Evolutionary conservation across 306 rosid species (phyloP).

Genomic region (Quercus variabilis): DNA sequence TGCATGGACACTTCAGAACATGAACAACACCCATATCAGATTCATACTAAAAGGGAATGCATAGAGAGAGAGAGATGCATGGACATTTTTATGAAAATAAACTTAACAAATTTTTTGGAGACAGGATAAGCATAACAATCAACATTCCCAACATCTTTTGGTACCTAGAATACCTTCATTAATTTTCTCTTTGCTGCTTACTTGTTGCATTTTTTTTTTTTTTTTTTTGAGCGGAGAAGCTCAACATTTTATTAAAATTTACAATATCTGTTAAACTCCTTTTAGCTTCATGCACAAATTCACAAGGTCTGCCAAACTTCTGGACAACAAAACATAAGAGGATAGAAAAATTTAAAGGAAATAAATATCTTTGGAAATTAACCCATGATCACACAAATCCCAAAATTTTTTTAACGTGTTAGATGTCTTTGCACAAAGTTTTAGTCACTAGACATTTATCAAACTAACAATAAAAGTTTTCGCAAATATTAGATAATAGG

Average conservation of each 20-base stretch:
- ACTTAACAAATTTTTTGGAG: not conserved
- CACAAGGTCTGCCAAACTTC: not conserved
- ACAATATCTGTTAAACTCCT: not conserved
- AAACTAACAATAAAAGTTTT: not conserved
- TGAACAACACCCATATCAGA: not conserved
- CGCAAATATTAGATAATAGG: no score
- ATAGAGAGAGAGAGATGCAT: not conserved
- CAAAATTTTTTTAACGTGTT: not conserved
- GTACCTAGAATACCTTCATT: not conserved
- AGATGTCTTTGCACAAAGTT: not conserved
- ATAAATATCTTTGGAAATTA: not conserved
- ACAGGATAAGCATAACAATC: not conserved
- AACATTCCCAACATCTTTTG: not conserved
- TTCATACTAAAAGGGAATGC: not conserved
- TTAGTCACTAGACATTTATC: not conserved
- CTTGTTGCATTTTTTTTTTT: not conserved
- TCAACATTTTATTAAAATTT: not conserved
- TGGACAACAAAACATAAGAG: not conserved
- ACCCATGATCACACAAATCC: not conserved
- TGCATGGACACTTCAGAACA: not conserved
- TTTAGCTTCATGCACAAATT: not conserved
- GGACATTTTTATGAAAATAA: not conserved
- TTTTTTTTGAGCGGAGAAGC: not conserved
- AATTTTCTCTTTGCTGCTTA: not conserved
- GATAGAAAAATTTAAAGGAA: not conserved